phyloP scores from a whole-genome alignment of 2,329 filamentous ascomycete species.

The Anisogramma anomala region DNA sequence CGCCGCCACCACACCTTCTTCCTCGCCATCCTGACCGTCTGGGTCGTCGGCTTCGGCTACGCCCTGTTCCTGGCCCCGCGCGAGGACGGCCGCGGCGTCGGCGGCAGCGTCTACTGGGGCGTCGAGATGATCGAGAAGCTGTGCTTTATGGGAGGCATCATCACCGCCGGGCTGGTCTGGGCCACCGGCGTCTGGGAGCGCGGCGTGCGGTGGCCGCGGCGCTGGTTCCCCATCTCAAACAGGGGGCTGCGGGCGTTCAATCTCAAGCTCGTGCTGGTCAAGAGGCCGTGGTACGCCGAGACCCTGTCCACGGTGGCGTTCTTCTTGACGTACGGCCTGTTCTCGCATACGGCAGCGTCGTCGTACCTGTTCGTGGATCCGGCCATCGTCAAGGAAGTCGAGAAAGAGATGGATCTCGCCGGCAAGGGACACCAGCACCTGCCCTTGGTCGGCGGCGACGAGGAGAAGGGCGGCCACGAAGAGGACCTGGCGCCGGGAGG shows the following conservation, averaged over 20 bases:
- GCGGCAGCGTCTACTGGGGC: slow-evolving; percentile 92
- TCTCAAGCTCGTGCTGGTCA: slow-evolving; percentile 85
- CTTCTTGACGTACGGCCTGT: slow-evolving; percentile 63
- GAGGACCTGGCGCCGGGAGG: slow-evolving; percentile 86
- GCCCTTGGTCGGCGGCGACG: slow-evolving; percentile 33
- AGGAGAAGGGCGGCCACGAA: slow-evolving; percentile 60
- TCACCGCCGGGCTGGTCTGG: slow-evolving; percentile 81
- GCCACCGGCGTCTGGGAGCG: slow-evolving; percentile 94
- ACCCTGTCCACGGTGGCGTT: slow-evolving; percentile 60
- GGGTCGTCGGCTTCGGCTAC: slow-evolving; percentile 79
- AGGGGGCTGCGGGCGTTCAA: slow-evolving; percentile 86
- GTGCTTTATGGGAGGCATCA: slow-evolving; percentile 78
- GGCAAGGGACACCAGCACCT: slow-evolving; percentile 29
- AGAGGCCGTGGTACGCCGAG: slow-evolving; percentile 73
- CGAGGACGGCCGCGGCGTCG: slow-evolving; percentile 82
- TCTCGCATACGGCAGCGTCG: slow-evolving; percentile 55
- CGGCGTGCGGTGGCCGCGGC: slow-evolving; percentile 83
- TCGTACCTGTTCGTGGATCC: slow-evolving; percentile 71
- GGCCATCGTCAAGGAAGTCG: slow-evolving; percentile 44
- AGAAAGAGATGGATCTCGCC: slow-evolving; percentile 43
- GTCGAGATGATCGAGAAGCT: slow-evolving; percentile 84
- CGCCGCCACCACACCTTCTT: slow-evolving; percentile 91
- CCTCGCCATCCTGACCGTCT: slow-evolving; percentile 63
- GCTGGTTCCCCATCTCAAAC: slow-evolving; percentile 84
- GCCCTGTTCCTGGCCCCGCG: slow-evolving; percentile 89